These are phyloP conservation scores for Mayamaea pseudoterrestris DNA, from an alignment of 108 stramenopile species.

Conservation along the genomic window DNA sequence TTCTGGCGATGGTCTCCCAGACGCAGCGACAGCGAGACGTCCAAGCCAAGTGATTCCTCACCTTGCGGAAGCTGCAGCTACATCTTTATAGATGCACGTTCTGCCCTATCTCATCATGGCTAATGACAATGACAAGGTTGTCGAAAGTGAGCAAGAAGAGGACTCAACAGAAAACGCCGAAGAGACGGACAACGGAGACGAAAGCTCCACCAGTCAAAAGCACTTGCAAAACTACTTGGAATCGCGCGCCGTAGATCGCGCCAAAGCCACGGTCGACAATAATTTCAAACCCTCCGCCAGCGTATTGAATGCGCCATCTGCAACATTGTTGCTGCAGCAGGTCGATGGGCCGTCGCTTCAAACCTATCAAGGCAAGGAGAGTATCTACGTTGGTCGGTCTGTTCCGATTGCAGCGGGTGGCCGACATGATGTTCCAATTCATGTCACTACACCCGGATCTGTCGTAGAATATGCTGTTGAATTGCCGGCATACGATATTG, in stretches of 20 bases:
- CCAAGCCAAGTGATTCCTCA: too few relatives aligned
- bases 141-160: too few relatives aligned
- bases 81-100: too few relatives aligned
- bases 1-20: too few relatives aligned
- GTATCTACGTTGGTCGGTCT: conserved; percentile 55
- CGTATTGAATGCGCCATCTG: conserved; percentile 37
- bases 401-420: conserved; percentile 63
- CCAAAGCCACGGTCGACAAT: conserved; percentile 62
- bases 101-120: too few relatives aligned
- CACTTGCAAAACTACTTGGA: conserved; percentile 26
- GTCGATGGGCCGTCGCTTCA: conserved; percentile 66
- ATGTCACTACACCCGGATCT: conserved; percentile 56
- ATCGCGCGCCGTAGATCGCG: conserved; percentile 71
- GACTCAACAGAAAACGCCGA: too few relatives aligned
- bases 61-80: too few relatives aligned
- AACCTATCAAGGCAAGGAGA: conserved; percentile 30
- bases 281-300: conserved; percentile 50
- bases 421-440: conserved; percentile 65
- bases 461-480: conserved; percentile 73
- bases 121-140: too few relatives aligned
- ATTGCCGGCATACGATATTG: conserved; percentile 49
- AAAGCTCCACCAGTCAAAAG: not conserved
- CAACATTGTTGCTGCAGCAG: conserved; percentile 39
- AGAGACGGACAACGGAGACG: not conserved
- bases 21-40: too few relatives aligned